Base-by-base conservation (phyloP, 2,329 filamentous ascomycete genomes). In the Incumbomyces lentus region DNA sequence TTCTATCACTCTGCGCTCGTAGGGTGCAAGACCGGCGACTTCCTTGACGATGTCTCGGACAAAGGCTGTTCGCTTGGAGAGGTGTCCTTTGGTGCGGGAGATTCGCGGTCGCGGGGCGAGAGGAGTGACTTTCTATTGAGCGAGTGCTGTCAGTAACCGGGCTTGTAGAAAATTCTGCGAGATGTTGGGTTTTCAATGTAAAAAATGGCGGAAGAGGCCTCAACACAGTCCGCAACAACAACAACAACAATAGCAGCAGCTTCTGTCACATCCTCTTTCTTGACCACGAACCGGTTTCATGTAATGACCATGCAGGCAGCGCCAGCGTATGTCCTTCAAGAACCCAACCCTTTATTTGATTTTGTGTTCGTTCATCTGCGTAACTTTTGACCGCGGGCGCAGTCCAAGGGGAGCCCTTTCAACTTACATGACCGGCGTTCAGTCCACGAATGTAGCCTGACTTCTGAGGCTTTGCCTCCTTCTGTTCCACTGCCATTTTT, bases 1-100 rank as follows among this genome's bases (percentile, higher is more conserved):
- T 81, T 98, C 92, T 69, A 98, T 94, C 63, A 98, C 86, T 68
- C 92, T 88, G 73, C 92, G 90, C 83, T 98, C 92, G 72, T 98
- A 92, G 65, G 86, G 86, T 62, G 86, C 86, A 62, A 92, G 84
- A 67, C 86, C 92, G 72, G 89, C 82, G 71, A 96, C 92, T 78
- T 98, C 92, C 80, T 93, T 94, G 71, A 95, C 87, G 68, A 98
- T 84, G 68, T 95, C 89, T 63, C 92, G 81, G 62, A 96, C 90
- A 75, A 98, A 96, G 63, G 85, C 82, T 62, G 92, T 96, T 66
- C 89, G 83, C 83, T 94, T 95, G 77, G 86, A 93, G 67, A 94
- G 76, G 74, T 92, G 86, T 62, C 92, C 92, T 81, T 95, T 96
- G 76, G 82, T 89, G 62, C 83, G 77, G 66, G 82, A 86, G 64